A percentile compares a stretch with the other conserved stretches of the same genome.
phyloP scores from a whole-genome alignment of 2,329 filamentous ascomycete species.

The Fusarium algeriense region DNA sequence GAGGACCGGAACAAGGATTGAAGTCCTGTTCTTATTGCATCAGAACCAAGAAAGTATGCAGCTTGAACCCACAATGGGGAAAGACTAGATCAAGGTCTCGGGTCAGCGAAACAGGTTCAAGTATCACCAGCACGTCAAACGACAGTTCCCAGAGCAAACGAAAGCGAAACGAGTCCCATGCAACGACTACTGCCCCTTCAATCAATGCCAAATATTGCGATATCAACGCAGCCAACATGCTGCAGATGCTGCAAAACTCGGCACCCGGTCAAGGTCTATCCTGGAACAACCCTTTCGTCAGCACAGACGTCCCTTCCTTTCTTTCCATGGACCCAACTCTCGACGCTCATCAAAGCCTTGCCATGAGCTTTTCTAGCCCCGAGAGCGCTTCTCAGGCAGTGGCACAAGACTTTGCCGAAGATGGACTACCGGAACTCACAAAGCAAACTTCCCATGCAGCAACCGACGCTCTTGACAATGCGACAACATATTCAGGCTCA shows the following conservation, averaged over 20 bases:
- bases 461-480: neutral
- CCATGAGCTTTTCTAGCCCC: neutral
- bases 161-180: neutral
- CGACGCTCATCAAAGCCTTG: neutral
- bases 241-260: neutral
- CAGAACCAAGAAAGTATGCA: neutral
- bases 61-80: conserved; percentile 1
- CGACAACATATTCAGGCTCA: neutral
- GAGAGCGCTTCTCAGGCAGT: neutral
- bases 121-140: neutral
- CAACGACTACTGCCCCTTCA: rapidly evolving
- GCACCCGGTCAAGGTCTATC: rapidly evolving
- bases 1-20: neutral
- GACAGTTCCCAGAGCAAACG: neutral
- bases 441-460: rapidly evolving
- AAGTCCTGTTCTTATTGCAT: neutral
- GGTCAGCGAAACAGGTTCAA: neutral
- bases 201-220: neutral
- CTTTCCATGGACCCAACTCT: neutral
- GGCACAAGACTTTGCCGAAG: neutral
- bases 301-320: neutral
- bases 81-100: neutral
- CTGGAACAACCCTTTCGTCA: neutral
- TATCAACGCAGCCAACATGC: neutral
- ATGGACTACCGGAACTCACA: neutral